Evolutionary conservation across 2,329 filamentous ascomycete species (phyloP).

Genomic region (Fusarium oligoseptatum): DNA sequence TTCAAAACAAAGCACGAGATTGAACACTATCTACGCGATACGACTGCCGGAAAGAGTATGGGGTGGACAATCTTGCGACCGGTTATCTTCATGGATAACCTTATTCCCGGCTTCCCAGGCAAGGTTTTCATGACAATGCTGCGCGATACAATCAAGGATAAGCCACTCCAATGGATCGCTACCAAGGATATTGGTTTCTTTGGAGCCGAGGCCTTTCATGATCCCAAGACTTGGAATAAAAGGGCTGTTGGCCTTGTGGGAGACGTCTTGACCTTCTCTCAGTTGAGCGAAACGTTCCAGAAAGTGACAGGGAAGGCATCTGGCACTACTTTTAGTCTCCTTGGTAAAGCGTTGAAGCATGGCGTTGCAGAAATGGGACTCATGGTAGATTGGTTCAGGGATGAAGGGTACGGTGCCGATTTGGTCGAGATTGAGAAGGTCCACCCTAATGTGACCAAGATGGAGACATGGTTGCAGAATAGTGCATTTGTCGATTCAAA

Average conservation of each 20-base stretch:
- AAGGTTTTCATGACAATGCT: constrained; percentile 51
- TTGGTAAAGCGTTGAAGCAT: constrained; percentile 27
- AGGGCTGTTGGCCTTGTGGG: constrained; percentile 19
- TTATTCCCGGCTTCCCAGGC: constrained; percentile 48
- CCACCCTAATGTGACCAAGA: constrained; percentile 19
- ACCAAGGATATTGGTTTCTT: constrained; percentile 31
- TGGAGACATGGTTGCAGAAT: constrained; percentile 29
- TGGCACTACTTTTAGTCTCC: constrained; percentile 19
- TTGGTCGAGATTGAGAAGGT: constrained; percentile 20
- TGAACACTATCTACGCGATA: constrained; percentile 27
- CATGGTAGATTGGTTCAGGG: constrained; percentile 34
- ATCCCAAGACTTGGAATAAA: constrained; percentile 2
- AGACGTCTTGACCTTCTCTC: constrained; percentile 28
- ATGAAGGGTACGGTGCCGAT: constrained; percentile 30
- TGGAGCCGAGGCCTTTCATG: constrained; percentile 14
- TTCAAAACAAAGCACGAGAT: constrained; percentile 33
- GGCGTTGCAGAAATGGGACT: constrained; percentile 24
- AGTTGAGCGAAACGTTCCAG: constrained; percentile 23
- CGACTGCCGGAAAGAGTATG: constrained; percentile 42
- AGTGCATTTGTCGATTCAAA: constrained; percentile 17
- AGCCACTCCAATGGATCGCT: constrained; percentile 35
- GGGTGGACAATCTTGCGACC: constrained; percentile 56
- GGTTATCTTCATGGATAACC: constrained; percentile 57
- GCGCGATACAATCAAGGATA: constrained; percentile 47
- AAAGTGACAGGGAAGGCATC: constrained; percentile 7